phyloP scores from a whole-genome alignment of 202 grass and related monocot species.

The Setaria italica region DNA sequence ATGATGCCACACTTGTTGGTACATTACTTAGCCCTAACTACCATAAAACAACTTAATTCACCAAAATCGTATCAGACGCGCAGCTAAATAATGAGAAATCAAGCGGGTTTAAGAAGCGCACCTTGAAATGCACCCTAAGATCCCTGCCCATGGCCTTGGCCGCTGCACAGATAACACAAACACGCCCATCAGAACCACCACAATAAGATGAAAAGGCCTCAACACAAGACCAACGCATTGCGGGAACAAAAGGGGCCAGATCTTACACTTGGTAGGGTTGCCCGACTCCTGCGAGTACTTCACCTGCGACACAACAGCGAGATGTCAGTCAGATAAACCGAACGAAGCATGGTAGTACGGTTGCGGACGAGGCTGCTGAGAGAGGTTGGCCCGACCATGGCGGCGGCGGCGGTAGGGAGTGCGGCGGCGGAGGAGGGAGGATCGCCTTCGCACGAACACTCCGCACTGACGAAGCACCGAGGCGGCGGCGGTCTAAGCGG shows the following conservation, averaged over 20 bases:
- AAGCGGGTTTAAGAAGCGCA: conserved; percentile 39
- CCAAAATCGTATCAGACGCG: not conserved
- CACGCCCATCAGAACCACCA: conserved; percentile 26
- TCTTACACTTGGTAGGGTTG: conserved; percentile 90
- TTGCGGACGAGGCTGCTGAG: not conserved
- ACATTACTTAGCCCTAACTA: not conserved
- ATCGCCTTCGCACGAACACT: conserved; percentile 26
- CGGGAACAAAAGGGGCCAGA: not conserved
- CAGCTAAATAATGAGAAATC: not conserved
- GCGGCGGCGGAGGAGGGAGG: not conserved
- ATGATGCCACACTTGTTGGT: not conserved
- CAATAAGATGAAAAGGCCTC: not conserved
- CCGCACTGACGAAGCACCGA: not conserved
- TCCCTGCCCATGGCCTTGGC: conserved; percentile 84
- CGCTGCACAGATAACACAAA: conserved; percentile 43
- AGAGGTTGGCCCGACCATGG: conserved; percentile 36
- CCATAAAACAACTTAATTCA: not conserved
- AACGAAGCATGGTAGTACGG: not conserved
- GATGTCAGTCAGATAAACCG: conserved; percentile 13
- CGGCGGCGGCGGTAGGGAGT: not conserved
- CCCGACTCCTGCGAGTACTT: conserved; percentile 83
- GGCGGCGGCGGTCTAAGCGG: conserved; percentile 39
- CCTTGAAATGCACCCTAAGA: conserved; percentile 92
- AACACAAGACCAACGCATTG: not conserved
- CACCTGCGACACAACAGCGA: conserved; percentile 49